Evolutionary conservation across 148 eudicot species (phyloP), one percentile per base, ranked within the genome.

Genomic region (Nepenthes gracilis): DNA sequence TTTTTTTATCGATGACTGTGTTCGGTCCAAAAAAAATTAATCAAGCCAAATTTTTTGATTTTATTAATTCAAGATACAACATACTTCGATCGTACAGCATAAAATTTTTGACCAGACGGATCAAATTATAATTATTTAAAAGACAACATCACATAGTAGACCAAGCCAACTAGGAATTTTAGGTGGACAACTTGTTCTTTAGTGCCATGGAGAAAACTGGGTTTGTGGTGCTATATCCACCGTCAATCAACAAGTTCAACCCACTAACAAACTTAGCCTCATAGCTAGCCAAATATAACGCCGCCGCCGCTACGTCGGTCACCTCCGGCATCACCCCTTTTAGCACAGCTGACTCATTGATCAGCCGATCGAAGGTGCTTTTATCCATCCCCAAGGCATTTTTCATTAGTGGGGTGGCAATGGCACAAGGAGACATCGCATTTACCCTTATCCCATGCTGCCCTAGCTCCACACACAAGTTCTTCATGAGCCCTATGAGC

Each of bases 171-270:
- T 23, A 23, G 0, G 23, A 23, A 23, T 23, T 23, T 23, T 23
- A 23, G 23, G 23, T 23, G 23, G 23, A 23, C 23, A 23, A 23
- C 23, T 23, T 23, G 23, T 45, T 45, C 48, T 45, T 6, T 45
- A 45, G 11, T 45, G 48, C 1, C 6, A 45, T 11, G 11, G 48
- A 45, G 48, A 45, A 45, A 45, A 11, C 6, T 45, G 48, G 48
- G 48, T 45, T 45, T 45, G 48, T 45, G 6, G 48, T 45, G 48
- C 82, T 73, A 23, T 62, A 75, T 36, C 90, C 89, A 10, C 90
- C 85, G 74, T 84, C 85, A 2, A 81, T 60, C 2, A 78, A 67
- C 43, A 84, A 74, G 58, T 84, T 76, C 13, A 65, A 73, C 11
- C 85, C 85, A 49, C 76, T 81, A 6, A 84, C 76, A 65, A 64